Evolutionary conservation across 2,329 filamentous ascomycete genomes (phyloP).

Genomic region (Hymenotorrendiella dingleyae): DNA sequence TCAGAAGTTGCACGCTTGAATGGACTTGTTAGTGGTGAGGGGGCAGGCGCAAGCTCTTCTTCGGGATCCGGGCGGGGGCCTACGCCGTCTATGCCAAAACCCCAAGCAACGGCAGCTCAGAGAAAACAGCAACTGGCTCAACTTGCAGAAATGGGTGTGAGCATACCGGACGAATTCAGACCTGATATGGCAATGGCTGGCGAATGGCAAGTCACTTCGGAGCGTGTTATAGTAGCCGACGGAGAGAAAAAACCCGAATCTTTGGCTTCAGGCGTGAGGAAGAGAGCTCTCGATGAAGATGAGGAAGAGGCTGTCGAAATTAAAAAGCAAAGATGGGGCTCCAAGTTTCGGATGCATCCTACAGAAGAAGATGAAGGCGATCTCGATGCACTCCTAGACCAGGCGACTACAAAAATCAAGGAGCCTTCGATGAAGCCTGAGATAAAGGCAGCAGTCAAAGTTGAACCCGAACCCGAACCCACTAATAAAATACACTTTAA

Average conservation of each 20-base stretch:
- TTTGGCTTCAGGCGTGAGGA: slow-evolving; percentile 51
- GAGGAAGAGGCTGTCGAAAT: slow-evolving; percentile 54
- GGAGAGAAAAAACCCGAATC: slow-evolving; percentile 38
- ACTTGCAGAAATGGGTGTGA: slow-evolving; percentile 79
- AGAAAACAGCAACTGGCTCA: slow-evolving; percentile 81
- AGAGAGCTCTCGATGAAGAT: slow-evolving; percentile 55
- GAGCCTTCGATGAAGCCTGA: slow-evolving; percentile 20
- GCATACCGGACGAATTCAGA: slow-evolving; percentile 72
- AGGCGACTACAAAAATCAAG: slow-evolving; percentile 25
- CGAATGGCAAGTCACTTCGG: slow-evolving; percentile 68
- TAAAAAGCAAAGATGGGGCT: slow-evolving; percentile 46
- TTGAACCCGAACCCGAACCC: not conserved
- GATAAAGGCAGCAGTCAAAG: slow-evolving; percentile 8
- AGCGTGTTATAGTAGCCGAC: slow-evolving; percentile 32
- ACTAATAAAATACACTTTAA: no score
- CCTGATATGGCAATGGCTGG: slow-evolving; percentile 81
- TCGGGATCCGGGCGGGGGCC: slow-evolving; percentile 24
- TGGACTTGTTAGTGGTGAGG: slow-evolving; percentile 55
- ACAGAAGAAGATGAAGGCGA: slow-evolving; percentile 27
- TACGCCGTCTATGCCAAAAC: slow-evolving; percentile 22
- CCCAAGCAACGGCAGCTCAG: slow-evolving; percentile 50
- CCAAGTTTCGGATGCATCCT: slow-evolving; percentile 31
- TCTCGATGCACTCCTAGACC: slow-evolving; percentile 35
- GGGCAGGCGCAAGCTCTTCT: slow-evolving; percentile 18
- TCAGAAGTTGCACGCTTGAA: slow-evolving; percentile 83